Percentiles rank a stretch among this genome's conserved stretches.
These are phyloP conservation scores for Candida dubliniensis DNA, from an alignment of 1,139 yeast genomes.

Conservation along the genomic window DNA sequence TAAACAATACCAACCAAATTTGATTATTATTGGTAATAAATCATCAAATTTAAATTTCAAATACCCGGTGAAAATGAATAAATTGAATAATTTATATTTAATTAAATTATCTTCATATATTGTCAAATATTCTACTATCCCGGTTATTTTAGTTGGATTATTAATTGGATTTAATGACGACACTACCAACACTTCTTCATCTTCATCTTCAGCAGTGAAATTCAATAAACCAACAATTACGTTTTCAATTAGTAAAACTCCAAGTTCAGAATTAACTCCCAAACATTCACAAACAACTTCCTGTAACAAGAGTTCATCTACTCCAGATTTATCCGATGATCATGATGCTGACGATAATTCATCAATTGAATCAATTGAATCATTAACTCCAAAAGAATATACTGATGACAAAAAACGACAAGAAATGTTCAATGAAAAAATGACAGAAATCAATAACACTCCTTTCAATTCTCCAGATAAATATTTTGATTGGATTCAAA, in stretches of 20 bases:
- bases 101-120: slow-evolving; percentile 42
- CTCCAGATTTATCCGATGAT: no score
- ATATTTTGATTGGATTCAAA: slow-evolving; percentile 25
- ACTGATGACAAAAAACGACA: slow-evolving; percentile 9
- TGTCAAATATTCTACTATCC: slow-evolving; percentile 42
- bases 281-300: background rate
- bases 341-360: slow-evolving; percentile 3
- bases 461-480: slow-evolving; percentile 8
- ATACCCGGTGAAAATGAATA: slow-evolving; percentile 37
- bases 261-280: background rate
- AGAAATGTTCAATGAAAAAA: slow-evolving; percentile 1
- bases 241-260: slow-evolving; percentile 2
- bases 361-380: slow-evolving; percentile 17
- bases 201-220: background rate
- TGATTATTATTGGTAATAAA: slow-evolving; percentile 41
- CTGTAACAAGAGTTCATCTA: background rate
- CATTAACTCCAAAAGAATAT: slow-evolving; percentile 11
- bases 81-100: slow-evolving; percentile 25
- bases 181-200: background rate
- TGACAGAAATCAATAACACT: background rate
- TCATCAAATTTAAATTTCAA: slow-evolving; percentile 45
- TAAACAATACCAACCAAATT: slow-evolving; percentile 43
- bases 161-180: slow-evolving; percentile 28
- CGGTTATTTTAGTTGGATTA: slow-evolving; percentile 39
- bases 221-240: slow-evolving; percentile 6